Evolutionary conservation across 2,329 filamentous ascomycete genomes (phyloP).

Genomic region (Tolypocladium inflatum): DNA sequence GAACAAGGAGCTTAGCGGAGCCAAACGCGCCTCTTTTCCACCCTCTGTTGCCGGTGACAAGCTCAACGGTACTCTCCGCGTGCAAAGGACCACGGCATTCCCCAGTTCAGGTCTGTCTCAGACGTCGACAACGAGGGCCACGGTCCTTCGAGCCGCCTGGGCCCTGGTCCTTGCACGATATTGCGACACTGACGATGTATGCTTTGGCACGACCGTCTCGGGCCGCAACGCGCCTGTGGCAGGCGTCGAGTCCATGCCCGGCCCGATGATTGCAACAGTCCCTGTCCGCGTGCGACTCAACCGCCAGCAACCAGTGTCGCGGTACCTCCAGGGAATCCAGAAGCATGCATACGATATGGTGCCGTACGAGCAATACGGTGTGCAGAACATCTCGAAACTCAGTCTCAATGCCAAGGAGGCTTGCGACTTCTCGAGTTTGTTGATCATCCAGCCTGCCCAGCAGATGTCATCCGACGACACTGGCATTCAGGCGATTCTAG

Average conservation of each 20-base stretch:
- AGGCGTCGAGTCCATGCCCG: constrained; percentile 15
- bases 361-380: constrained; percentile 10
- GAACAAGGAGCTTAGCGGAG: neutral
- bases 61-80: neutral
- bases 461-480: neutral
- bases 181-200: constrained; percentile 9
- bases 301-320: constrained; percentile 2
- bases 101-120: neutral
- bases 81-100: no score
- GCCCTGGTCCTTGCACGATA: constrained; percentile 12
- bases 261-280: constrained; percentile 19
- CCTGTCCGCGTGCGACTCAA: constrained; percentile 13
- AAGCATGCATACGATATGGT: constrained; percentile 1
- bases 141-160: constrained; percentile 15
- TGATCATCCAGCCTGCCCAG: constrained; percentile 14
- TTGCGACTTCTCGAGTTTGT: constrained; percentile 15
- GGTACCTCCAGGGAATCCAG: constrained; percentile 9
- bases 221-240: constrained; percentile 16
- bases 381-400: constrained; percentile 11
- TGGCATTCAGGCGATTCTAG: neutral
- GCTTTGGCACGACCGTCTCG: constrained; percentile 16
- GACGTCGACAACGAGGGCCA: constrained; percentile 7
- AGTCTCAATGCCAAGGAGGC: constrained; percentile 7
- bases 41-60: neutral
- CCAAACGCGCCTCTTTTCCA: constrained; percentile 4